A percentile compares a stretch with the other conserved stretches of the same genome.
Conservation (phyloP, 768 basidiomycete species). For the Tylopilus cervinicoccineus region DNA sequence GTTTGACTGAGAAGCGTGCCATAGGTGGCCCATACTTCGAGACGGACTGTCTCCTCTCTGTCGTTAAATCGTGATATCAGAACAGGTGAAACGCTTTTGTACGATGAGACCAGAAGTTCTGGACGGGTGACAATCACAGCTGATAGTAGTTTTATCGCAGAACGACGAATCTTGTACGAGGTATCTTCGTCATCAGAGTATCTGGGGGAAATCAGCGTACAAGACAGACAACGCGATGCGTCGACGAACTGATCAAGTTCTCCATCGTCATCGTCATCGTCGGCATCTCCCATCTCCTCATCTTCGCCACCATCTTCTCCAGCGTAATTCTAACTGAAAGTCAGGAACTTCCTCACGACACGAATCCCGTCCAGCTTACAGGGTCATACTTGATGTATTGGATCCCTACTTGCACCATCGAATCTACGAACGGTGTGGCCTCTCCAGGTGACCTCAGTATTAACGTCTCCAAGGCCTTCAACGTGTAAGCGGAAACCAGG, state of each 20-base stretch:
- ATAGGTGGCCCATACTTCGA: constrained; percentile 92
- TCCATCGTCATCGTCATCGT: constrained; percentile 78
- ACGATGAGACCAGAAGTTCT: constrained; percentile 75
- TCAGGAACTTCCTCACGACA: not conserved
- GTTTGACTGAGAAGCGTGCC: constrained; percentile 81
- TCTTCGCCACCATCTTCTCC: constrained; percentile 66
- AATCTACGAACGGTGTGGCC: constrained; percentile 63
- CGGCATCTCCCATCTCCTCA: constrained; percentile 54
- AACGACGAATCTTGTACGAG: constrained; percentile 95
- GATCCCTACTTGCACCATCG: constrained; percentile 66
- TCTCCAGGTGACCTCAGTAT: constrained; percentile 82
- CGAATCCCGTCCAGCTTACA: constrained; percentile 35
- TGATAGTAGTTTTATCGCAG: constrained; percentile 84
- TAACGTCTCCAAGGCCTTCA: constrained; percentile 75
- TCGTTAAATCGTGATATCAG: constrained; percentile 91
- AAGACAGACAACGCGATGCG: not conserved
- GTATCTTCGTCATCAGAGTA: constrained; percentile 98
- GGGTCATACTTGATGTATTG: constrained; percentile 93
- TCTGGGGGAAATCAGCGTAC: constrained; percentile 35
- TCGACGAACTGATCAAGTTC: constrained; percentile 70
- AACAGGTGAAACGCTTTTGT: constrained; percentile 81
- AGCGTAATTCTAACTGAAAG: constrained; percentile 65
- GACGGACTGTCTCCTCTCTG: constrained; percentile 89
- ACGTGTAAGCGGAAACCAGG: constrained; percentile 5
- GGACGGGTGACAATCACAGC: constrained; percentile 88